Evolutionary conservation across 2,329 filamentous ascomycete genomes (phyloP).

Genomic region (Pseudogymnoascus sp.): DNA sequence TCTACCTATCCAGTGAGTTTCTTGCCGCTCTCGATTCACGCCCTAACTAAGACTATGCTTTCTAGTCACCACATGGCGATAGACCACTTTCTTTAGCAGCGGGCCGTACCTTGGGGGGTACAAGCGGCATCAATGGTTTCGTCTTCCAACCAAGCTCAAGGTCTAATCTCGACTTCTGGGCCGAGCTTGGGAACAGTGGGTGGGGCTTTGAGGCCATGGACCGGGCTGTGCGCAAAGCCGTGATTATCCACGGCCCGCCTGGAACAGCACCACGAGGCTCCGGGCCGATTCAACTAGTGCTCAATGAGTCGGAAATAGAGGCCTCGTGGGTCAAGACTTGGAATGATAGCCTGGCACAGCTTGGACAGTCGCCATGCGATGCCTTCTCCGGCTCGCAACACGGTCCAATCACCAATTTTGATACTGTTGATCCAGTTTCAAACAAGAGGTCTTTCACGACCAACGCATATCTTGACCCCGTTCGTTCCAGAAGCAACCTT

Average conservation of each 20-base stretch:
- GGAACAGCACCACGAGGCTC: neutral
- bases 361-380: slow-evolving; percentile 16
- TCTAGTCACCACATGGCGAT: slow-evolving; percentile 12
- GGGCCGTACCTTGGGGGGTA: slow-evolving; percentile 33
- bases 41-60: neutral
- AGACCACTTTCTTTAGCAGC: slow-evolving; percentile 26
- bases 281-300: neutral
- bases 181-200: slow-evolving; percentile 32
- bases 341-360: slow-evolving; percentile 14
- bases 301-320: neutral
- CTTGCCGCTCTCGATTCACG: neutral
- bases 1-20: slow-evolving; percentile 29
- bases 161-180: slow-evolving; percentile 33
- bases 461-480: slow-evolving; percentile 12
- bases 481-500: slow-evolving; percentile 10
- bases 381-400: neutral
- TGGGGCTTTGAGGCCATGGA: slow-evolving; percentile 32
- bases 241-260: slow-evolving; percentile 11
- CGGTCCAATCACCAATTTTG: neutral
- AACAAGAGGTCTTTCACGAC: neutral
- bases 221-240: slow-evolving; percentile 34
- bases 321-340: neutral
- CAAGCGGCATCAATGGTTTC: slow-evolving; percentile 33
- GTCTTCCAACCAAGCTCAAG: slow-evolving; percentile 19
- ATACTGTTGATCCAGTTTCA: neutral